Evolutionary conservation across 2,329 filamentous ascomycete species (phyloP), one percentile per base, ranked within the genome.

Genomic region (Fusarium sp.): DNA sequence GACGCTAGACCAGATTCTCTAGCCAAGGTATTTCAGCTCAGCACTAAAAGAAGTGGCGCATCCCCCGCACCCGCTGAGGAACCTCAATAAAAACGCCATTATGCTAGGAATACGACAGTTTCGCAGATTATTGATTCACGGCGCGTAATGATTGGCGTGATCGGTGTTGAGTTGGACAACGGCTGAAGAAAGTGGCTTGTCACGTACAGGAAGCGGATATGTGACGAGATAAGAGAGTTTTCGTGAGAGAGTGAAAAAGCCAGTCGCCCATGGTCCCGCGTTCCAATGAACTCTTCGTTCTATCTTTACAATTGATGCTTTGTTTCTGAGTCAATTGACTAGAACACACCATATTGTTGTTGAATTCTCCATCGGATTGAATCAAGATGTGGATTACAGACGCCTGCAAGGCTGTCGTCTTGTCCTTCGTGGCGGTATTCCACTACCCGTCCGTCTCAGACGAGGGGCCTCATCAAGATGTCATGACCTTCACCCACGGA

Each of bases 311-410:
- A 15, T 38, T 57, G 13, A 26, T 26, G 13, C 10, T 10, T 17
- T 41, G 2, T 18, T 41, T 0, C 5, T 1, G 1, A 14, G 8
- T 30, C 34, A 55, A 30, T 55, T 41, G 34, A 39, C 51, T 8
- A 9, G 3, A 39, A 18, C 6, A 41, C 4, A 6, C 14, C 20
- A 10, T 28, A n/a, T 2, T n/a, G 2, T 18, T n/a, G 24, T 41
- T 18, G 0, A 18, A 3, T 12, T 22, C 10, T 10, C 13, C 4
- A 7, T 28, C 1, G 3, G 10, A 11, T 15, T 36, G n/a, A 8
- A 3, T n/a, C 26, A 50, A 26, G 5, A 66, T 67, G 64, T 67
- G 64, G 62, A 59, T 67, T 24, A 50, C 50, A 10, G 62, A 67
- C 22, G 44, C 42, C 20, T 67, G 64, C 17, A 67, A 67, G 32